Evolutionary conservation across 257 asterid genomes (phyloP).

Genomic region (Penstemon barbatus): DNA sequence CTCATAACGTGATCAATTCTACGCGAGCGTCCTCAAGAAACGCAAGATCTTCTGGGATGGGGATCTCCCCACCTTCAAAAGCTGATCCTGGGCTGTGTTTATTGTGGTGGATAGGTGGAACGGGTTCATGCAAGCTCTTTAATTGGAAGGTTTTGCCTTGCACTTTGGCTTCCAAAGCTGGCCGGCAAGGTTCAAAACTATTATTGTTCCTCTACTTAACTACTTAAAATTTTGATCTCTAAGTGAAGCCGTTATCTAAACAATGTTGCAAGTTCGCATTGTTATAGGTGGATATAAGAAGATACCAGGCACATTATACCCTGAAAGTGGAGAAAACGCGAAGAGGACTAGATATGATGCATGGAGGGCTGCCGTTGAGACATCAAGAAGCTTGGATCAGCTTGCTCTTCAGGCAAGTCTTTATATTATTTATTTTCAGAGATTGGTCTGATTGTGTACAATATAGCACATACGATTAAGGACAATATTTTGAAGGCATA

Average conservation of each 20-base stretch:
- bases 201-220: constrained; percentile 14
- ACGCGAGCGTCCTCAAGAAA: constrained; percentile 60
- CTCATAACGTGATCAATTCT: constrained; percentile 54
- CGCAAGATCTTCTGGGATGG: constrained; percentile 49
- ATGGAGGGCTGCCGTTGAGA: constrained; percentile 96
- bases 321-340: constrained; percentile 79
- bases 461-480: background rate
- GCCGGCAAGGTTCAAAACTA: constrained; percentile 74
- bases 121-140: constrained; percentile 75
- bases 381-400: constrained; percentile 76
- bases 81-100: constrained; percentile 63
- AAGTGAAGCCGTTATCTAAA: constrained; percentile 29
- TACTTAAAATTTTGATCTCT: constrained; percentile 21
- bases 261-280: constrained; percentile 27
- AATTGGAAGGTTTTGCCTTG: constrained; percentile 81
- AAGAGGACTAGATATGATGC: constrained; percentile 71
- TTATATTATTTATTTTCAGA: constrained; percentile 10
- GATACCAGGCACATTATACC: constrained; percentile 76
- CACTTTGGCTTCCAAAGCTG: constrained; percentile 84
- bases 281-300: constrained; percentile 81
- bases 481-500: background rate
- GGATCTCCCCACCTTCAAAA: constrained; percentile 49
- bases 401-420: constrained; percentile 82
- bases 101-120: constrained; percentile 99
- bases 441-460: constrained; percentile 11